Evolutionary conservation across 2,329 filamentous ascomycete genomes (phyloP).

Genomic region (Penicillium decumbens): DNA sequence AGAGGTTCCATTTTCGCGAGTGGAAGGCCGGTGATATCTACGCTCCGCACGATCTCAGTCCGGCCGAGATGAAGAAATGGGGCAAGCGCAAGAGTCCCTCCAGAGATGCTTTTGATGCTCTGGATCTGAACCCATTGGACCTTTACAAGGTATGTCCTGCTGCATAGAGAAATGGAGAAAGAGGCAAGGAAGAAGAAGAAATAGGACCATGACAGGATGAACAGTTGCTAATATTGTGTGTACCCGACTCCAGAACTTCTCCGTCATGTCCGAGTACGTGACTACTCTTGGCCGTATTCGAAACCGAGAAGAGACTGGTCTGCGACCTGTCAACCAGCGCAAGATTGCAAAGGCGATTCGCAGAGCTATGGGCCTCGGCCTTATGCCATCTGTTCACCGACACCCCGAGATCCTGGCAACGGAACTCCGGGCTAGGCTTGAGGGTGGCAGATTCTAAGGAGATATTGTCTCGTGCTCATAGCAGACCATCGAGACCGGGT

Average conservation of each 20-base stretch:
- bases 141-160: slow-evolving; percentile 70
- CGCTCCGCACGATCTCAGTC: slow-evolving; percentile 78
- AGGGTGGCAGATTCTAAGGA: slow-evolving; percentile 16
- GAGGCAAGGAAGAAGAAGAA: neutral
- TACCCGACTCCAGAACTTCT: slow-evolving; percentile 67
- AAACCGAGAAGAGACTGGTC: slow-evolving; percentile 67
- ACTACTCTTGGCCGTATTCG: slow-evolving; percentile 80
- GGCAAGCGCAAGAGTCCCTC: slow-evolving; percentile 52
- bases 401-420: slow-evolving; percentile 73
- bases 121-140: slow-evolving; percentile 74
- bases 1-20: slow-evolving; percentile 53
- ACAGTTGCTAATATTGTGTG: slow-evolving; percentile 6
- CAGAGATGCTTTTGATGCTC: slow-evolving; percentile 70
- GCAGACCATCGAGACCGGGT: neutral
- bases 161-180: neutral
- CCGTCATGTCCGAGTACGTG: slow-evolving; percentile 84
- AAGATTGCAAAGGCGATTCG: slow-evolving; percentile 90
- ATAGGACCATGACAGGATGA: neutral
- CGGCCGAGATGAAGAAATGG: slow-evolving; percentile 78
- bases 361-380: slow-evolving; percentile 78
- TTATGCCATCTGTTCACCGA: slow-evolving; percentile 84
- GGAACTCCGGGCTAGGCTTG: slow-evolving; percentile 30
- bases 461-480: neutral
- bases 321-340: slow-evolving; percentile 85
- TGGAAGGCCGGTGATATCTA: slow-evolving; percentile 83